Evolutionary conservation across 768 basidiomycete species (phyloP).

Genomic region (Asterophora lycoperdoides): DNA sequence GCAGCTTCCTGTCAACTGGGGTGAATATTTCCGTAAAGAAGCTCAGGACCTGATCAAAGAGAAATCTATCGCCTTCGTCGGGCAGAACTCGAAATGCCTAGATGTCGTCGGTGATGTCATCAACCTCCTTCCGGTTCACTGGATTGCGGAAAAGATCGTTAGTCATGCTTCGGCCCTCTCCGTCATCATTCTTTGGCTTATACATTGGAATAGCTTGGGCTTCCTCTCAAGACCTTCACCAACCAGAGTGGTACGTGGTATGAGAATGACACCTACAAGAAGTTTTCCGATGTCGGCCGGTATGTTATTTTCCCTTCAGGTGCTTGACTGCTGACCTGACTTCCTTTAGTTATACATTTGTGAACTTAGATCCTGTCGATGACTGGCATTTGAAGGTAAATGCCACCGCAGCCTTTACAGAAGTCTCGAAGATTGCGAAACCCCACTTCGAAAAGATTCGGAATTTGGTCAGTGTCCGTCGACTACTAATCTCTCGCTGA

Average conservation of each 20-base stretch:
- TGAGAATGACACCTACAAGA: constrained; percentile 36
- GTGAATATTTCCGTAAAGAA: constrained; percentile 30
- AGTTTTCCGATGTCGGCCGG: constrained; percentile 47
- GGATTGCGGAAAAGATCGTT: constrained; percentile 57
- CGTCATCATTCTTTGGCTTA: constrained; percentile 2
- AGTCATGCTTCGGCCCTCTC: constrained; percentile 19
- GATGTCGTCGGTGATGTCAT: constrained; percentile 69
- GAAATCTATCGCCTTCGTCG: constrained; percentile 31
- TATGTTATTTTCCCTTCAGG: constrained; percentile 13
- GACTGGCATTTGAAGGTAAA: constrained; percentile 45
- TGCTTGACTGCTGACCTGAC: background rate
- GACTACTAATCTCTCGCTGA: background rate
- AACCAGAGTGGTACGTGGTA: constrained; percentile 29
- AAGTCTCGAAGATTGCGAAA: constrained; percentile 27
- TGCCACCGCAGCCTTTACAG: constrained; percentile 27
- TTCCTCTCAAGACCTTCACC: constrained; percentile 37
- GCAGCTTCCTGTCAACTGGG: constrained; percentile 8
- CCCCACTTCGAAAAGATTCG: constrained; percentile 26
- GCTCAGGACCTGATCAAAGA: constrained; percentile 30
- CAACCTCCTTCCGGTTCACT: constrained; percentile 56
- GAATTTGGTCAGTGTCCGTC: constrained; percentile 16
- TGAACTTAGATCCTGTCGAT: constrained; percentile 39
- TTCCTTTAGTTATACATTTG: constrained; percentile 37
- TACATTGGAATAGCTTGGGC: constrained; percentile 31
- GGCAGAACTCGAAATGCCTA: constrained; percentile 29